Percentiles rank a stretch among this genome's conserved stretches.
These are phyloP conservation scores for Microdochium nivale DNA, from an alignment of 2,329 filamentous ascomycete genomes.

Conservation along the genomic window DNA sequence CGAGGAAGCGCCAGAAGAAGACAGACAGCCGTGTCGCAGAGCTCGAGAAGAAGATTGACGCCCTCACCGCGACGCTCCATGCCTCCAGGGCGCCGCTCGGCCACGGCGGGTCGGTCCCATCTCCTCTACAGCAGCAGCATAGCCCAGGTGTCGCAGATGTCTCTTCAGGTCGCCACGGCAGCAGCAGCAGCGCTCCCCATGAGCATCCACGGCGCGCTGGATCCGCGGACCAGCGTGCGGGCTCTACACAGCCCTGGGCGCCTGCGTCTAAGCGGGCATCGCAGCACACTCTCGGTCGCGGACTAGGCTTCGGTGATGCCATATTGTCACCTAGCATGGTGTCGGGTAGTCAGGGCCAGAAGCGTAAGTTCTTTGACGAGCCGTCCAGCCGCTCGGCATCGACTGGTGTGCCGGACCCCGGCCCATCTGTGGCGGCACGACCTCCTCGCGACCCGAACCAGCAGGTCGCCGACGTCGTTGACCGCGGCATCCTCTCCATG, in stretches of 20 bases:
- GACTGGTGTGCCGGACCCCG: neutral
- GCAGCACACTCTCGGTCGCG: slow-evolving; percentile 5
- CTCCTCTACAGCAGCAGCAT: neutral
- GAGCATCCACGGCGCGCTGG: neutral
- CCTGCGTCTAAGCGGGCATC: slow-evolving; percentile 1
- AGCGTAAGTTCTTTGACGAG: slow-evolving; percentile 27
- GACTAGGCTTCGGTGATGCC: slow-evolving; percentile 9
- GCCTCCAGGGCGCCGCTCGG: slow-evolving; percentile 29
- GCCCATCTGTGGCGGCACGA: slow-evolving; percentile 7
- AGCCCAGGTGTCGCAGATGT: neutral
- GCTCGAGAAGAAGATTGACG: slow-evolving; percentile 88
- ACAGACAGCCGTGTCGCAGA: slow-evolving; percentile 83
- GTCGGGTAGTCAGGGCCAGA: slow-evolving; percentile 18
- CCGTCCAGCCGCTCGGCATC: neutral
- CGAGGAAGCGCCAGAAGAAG: slow-evolving; percentile 80
- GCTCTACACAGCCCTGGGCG: neutral
- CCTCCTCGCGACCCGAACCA: slow-evolving; percentile 13
- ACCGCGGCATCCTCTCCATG: slow-evolving; percentile 49
- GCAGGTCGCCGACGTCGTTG: slow-evolving; percentile 37
- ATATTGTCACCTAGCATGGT: slow-evolving; percentile 13
- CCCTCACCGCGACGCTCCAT: slow-evolving; percentile 70
- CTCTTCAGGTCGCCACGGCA: neutral
- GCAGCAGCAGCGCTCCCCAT: too few species aligned
- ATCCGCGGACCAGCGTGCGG: neutral
- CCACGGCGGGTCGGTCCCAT: neutral